phyloP scores from a whole-genome alignment of 2,329 filamentous ascomycete species.

The Diplodia intermedia region DNA sequence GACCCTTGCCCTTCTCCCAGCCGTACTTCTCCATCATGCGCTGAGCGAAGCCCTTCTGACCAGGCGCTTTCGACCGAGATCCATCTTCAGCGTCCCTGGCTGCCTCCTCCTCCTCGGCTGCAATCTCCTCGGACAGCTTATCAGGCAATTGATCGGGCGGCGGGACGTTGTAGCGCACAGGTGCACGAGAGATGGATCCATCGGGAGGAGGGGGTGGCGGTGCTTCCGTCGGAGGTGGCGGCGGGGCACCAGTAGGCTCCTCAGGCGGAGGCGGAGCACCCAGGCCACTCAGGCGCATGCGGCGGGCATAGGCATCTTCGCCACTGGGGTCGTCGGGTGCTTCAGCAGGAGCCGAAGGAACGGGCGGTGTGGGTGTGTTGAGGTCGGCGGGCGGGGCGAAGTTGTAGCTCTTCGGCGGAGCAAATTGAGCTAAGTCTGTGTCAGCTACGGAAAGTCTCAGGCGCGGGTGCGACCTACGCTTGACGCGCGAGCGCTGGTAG shows the following conservation, averaged over 20 bases:
- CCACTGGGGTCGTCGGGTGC: slow-evolving; percentile 64
- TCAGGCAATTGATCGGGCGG: slow-evolving; percentile 55
- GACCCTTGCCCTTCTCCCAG: slow-evolving; percentile 85
- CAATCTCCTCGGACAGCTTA: slow-evolving; percentile 45
- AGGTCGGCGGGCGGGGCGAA: slow-evolving; percentile 60
- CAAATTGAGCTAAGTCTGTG: slow-evolving; percentile 53
- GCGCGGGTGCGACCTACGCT: slow-evolving; percentile 49
- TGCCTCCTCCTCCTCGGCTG: slow-evolving; percentile 41
- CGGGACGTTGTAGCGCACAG: slow-evolving; percentile 72
- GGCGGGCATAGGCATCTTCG: slow-evolving; percentile 72
- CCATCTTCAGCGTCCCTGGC: slow-evolving; percentile 40
- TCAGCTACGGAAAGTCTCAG: not conserved
- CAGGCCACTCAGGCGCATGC: slow-evolving; percentile 61
- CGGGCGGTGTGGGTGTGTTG: slow-evolving; percentile 42
- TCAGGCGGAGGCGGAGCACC: slow-evolving; percentile 42
- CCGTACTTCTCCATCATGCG: slow-evolving; percentile 93
- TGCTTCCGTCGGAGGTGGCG: slow-evolving; percentile 24
- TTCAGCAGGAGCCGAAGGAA: slow-evolving; percentile 35
- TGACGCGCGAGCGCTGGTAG: slow-evolving; percentile 47
- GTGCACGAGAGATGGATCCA: slow-evolving; percentile 74
- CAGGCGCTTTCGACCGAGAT: slow-evolving; percentile 70
- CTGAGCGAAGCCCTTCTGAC: slow-evolving; percentile 83
- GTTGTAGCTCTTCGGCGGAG: slow-evolving; percentile 54
- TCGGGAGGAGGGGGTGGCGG: slow-evolving; percentile 46
- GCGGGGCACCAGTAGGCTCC: slow-evolving; percentile 3